Conservation (phyloP, 352 stramenopile genomes). For the Saprolegnia diclina region DNA sequence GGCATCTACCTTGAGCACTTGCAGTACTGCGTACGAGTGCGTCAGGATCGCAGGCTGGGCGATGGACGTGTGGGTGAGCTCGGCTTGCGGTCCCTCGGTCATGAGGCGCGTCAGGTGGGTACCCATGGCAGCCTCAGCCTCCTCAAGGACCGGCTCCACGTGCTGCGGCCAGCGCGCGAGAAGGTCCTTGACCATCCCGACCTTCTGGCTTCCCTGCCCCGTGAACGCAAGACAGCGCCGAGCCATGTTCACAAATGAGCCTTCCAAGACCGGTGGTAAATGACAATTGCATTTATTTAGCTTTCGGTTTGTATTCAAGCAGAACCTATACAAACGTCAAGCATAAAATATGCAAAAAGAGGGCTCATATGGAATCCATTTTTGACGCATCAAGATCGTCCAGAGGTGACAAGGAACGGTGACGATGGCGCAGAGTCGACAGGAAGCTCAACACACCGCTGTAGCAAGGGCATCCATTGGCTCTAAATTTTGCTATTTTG, state of each 20-base stretch:
- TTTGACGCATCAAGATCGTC: too few species aligned
- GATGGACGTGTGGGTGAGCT: slow-evolving; percentile 65
- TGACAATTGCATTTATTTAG: background rate
- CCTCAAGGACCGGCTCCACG: slow-evolving; percentile 53
- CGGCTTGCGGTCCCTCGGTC: slow-evolving; percentile 48
- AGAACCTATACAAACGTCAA: too few species aligned
- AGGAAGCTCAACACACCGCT: too few species aligned
- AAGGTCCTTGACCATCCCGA: slow-evolving; percentile 72
- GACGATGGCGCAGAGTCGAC: too few species aligned
- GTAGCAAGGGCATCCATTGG: too few species aligned
- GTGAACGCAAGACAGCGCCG: slow-evolving; percentile 70
- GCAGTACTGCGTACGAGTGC: slow-evolving; percentile 67
- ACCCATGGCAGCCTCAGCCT: slow-evolving; percentile 65
- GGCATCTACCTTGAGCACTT: slow-evolving; percentile 39
- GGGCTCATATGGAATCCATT: too few species aligned
- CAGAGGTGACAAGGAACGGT: too few species aligned
- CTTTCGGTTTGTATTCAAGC: too few species aligned
- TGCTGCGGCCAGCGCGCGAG: slow-evolving; percentile 59
- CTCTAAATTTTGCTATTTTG: too few species aligned
- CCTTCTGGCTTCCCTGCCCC: slow-evolving; percentile 75
- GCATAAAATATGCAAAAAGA: too few species aligned
- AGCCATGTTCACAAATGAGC: slow-evolving; percentile 17
- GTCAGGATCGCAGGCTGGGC: slow-evolving; percentile 77
- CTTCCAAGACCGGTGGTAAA: background rate
- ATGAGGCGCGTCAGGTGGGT: slow-evolving; percentile 54